A percentile compares a stretch with the other conserved stretches of the same genome.
Evolutionary conservation across 1,139 yeast genomes (phyloP).

Genomic region (Groenewaldozyma sp.): DNA sequence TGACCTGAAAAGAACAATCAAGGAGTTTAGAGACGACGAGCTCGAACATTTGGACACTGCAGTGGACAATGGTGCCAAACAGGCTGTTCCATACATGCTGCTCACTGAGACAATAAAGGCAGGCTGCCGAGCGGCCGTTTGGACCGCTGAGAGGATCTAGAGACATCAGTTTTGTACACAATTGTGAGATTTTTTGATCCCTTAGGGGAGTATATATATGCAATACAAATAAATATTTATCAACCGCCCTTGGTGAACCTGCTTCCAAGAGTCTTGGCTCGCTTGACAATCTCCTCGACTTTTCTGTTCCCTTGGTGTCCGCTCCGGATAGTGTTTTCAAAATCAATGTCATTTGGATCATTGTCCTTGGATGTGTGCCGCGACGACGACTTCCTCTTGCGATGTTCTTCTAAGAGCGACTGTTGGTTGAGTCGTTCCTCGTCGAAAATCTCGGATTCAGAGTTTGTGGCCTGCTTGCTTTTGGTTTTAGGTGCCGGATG

Average conservation of each 20-base stretch:
- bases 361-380: background rate
- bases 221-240: background rate
- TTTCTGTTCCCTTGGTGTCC: background rate
- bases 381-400: background rate
- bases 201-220: background rate
- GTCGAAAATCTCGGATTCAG: background rate
- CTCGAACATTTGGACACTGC: slow-evolving; percentile 94
- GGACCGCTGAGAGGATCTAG: slow-evolving; percentile 78
- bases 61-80: slow-evolving; percentile 79
- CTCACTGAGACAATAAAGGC: slow-evolving; percentile 80
- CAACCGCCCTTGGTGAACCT: slow-evolving; percentile 7
- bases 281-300: slow-evolving; percentile 1
- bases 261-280: slow-evolving; percentile 4
- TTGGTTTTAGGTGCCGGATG: background rate
- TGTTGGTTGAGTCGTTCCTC: background rate
- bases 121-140: slow-evolving; percentile 80
- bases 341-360: background rate
- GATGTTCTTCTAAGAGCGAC: background rate
- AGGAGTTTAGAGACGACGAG: slow-evolving; percentile 86
- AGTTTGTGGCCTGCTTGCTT: background rate
- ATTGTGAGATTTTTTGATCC: background rate
- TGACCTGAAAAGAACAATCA: slow-evolving; percentile 52
- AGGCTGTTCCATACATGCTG: slow-evolving; percentile 84
- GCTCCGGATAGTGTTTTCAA: background rate
- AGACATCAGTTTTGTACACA: too few species aligned